phyloP scores from a whole-genome alignment of 139 green algal genomes.

The Edaphochlamys debaryana region DNA sequence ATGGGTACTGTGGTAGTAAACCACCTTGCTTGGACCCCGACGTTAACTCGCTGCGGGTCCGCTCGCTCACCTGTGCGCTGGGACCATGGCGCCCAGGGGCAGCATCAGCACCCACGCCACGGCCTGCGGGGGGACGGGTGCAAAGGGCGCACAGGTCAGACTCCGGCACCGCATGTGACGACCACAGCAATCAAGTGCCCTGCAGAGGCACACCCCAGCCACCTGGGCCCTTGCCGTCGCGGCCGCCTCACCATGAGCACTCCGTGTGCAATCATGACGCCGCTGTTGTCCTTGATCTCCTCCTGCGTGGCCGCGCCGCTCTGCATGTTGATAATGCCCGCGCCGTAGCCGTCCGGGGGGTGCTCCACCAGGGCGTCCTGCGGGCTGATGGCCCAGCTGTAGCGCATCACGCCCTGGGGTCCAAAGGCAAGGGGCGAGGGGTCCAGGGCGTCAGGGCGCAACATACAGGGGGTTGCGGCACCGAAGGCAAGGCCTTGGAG shows the following conservation, averaged over 20 bases:
- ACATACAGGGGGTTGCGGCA: neutral
- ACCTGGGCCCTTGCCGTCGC: too few relatives aligned
- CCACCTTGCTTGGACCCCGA: too few relatives aligned
- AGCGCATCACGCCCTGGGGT: neutral
- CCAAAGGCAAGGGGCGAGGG: too few relatives aligned
- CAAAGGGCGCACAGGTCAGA: too few relatives aligned
- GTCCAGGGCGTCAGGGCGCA: neutral
- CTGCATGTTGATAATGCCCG: neutral
- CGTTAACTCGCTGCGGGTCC: too few relatives aligned
- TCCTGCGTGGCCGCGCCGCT: neutral
- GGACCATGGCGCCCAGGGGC: slow-evolving; percentile 18
- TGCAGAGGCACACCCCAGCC: too few relatives aligned
- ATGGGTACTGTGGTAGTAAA: too few relatives aligned
- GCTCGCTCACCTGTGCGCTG: slow-evolving; percentile 23
- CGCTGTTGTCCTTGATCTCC: neutral
- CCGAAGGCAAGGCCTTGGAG: too few relatives aligned
- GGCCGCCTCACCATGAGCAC: slow-evolving; percentile 41
- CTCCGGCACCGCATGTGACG: too few relatives aligned
- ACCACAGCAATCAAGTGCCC: too few relatives aligned
- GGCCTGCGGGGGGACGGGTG: too few relatives aligned
- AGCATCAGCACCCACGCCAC: slow-evolving; percentile 39
- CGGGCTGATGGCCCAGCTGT: slow-evolving; percentile 29
- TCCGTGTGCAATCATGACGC: slow-evolving; percentile 18
- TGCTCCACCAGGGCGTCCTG: slow-evolving; percentile 23
- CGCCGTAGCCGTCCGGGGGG: slow-evolving; percentile 4